These are phyloP conservation scores for Amanita thiersii DNA, from an alignment of 768 basidiomycete species.

Conservation along the genomic window DNA sequence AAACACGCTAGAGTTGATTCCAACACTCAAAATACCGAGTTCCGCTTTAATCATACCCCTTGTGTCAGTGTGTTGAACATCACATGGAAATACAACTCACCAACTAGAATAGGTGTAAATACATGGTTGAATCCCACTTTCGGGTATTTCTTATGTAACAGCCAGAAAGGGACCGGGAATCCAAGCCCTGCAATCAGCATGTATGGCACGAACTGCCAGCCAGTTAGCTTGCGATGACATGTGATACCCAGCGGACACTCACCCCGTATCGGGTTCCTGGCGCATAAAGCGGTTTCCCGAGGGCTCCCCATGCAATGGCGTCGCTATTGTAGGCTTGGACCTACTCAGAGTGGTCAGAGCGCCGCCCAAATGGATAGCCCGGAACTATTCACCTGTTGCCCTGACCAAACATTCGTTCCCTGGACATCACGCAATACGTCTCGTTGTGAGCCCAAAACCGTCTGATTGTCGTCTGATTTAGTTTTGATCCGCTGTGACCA, in stretches of 20 bases:
- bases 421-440: slow-evolving; percentile 41
- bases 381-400: too few species aligned
- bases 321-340: slow-evolving; percentile 31
- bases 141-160: slow-evolving; percentile 40
- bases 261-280: slow-evolving; percentile 39
- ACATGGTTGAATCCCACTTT: slow-evolving; percentile 37
- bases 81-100: slow-evolving; percentile 12
- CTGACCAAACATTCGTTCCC: slow-evolving; percentile 34
- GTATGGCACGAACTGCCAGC: slow-evolving; percentile 33
- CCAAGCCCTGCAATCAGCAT: slow-evolving; percentile 40
- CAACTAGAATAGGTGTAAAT: slow-evolving; percentile 41
- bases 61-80: too few species aligned
- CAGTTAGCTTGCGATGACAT: slow-evolving; percentile 7
- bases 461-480: too few species aligned
- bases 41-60: too few species aligned
- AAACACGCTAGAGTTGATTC: slow-evolving; percentile 49
- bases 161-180: slow-evolving; percentile 49
- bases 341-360: too few species aligned
- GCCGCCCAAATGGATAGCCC: too few species aligned
- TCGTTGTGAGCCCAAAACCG: slow-evolving; percentile 39
- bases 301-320: slow-evolving; percentile 52
- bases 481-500: too few species aligned
- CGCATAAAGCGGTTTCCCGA: slow-evolving; percentile 39
- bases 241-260: slow-evolving; percentile 14
- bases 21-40: slow-evolving; percentile 42